A percentile compares a stretch with the other conserved stretches of the same genome.
Evolutionary conservation across 164 flowering plant species (phyloP).

Genomic region (Vitis riparia): DNA sequence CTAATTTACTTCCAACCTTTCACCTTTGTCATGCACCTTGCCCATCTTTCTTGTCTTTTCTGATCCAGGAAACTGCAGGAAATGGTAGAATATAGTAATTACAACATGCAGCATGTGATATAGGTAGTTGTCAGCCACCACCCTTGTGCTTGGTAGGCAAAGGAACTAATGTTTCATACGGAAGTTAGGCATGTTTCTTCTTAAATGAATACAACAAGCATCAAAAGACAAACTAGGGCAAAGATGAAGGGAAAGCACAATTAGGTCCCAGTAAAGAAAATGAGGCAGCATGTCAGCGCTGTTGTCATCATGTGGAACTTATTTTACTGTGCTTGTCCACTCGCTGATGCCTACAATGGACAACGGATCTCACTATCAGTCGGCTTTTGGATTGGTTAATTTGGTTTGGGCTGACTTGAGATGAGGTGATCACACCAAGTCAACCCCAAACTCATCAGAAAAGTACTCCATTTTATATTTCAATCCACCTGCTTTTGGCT

Average conservation of each 20-base stretch:
- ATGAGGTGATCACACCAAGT: background rate
- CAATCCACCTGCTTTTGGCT: too few species aligned
- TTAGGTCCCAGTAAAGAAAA: too few species aligned
- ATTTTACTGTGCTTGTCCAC: too few species aligned
- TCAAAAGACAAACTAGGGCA: too few species aligned
- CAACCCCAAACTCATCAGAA: background rate
- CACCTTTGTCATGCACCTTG: background rate
- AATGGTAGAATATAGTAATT: background rate
- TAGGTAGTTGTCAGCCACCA: background rate
- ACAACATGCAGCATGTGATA: too few species aligned
- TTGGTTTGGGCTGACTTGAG: background rate
- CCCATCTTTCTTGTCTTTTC: background rate
- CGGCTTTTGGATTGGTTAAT: background rate
- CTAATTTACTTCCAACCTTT: background rate
- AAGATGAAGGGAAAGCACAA: too few species aligned
- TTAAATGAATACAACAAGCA: too few species aligned
- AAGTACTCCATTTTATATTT: background rate
- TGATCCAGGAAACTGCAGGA: constrained; percentile 14
- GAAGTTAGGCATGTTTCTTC: background rate
- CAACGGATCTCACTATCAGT: too few species aligned
- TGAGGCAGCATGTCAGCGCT: too few species aligned
- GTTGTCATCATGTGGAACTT: too few species aligned
- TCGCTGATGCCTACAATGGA: too few species aligned
- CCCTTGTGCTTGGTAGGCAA: background rate
- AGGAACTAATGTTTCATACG: background rate